A percentile compares a stretch with the other conserved stretches of the same genome.
These are phyloP conservation scores for Ceratobasidium sp. DNA, from an alignment of 1,284 basidiomycete genomes.

Conservation along the genomic window DNA sequence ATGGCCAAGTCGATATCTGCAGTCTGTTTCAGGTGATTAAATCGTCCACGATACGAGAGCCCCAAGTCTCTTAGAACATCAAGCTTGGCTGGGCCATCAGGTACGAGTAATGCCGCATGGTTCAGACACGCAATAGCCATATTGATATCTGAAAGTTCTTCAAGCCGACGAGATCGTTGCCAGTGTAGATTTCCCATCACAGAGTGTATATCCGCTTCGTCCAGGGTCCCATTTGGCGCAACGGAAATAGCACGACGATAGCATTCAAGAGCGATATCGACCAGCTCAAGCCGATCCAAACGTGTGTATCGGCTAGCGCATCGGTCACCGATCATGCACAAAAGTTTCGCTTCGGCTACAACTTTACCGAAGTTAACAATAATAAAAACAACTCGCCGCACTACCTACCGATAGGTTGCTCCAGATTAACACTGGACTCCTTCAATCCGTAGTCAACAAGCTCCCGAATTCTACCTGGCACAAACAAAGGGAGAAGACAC, in stretches of 20 bases:
- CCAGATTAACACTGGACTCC: too few species aligned
- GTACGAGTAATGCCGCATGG: background rate
- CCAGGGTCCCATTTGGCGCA: background rate
- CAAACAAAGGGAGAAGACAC: too few species aligned
- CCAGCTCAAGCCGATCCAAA: background rate
- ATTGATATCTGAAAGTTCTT: background rate
- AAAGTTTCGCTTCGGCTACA: too few species aligned
- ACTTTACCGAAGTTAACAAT: too few species aligned
- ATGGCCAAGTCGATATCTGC: conserved; percentile 7
- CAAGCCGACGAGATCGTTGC: background rate
- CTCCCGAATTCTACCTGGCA: too few species aligned
- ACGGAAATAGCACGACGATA: background rate
- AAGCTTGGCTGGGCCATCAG: background rate
- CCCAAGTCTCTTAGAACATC: background rate
- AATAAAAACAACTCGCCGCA: too few species aligned
- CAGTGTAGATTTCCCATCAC: background rate
- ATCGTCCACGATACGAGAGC: background rate
- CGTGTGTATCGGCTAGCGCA: background rate
- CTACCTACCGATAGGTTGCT: too few species aligned
- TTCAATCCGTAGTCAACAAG: too few species aligned
- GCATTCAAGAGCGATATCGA: conserved; percentile 12
- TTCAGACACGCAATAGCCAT: background rate
- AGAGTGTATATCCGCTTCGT: background rate
- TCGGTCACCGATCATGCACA: background rate
- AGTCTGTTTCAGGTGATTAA: background rate